Evolutionary conservation across 2,329 filamentous ascomycete species (phyloP), one percentile per base, ranked within the genome.

Genomic region (Aspergillus piperis): DNA sequence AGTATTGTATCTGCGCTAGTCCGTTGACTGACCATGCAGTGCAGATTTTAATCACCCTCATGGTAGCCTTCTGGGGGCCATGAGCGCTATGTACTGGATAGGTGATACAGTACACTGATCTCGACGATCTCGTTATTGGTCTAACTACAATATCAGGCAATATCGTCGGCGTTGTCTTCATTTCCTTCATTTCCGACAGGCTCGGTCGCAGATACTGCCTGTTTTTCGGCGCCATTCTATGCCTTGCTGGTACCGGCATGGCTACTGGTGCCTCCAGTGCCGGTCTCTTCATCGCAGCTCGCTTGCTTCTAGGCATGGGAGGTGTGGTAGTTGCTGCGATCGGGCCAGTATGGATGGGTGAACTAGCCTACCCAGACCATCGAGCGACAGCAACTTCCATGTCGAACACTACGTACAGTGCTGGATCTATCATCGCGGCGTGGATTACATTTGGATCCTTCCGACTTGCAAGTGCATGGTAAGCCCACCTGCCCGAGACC

Each of bases 391-490:
- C 47, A 32, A 50, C 47, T 11, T 50, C 47, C 8, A 50, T 50
- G 47, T 50, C 47, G 1, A 50, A 50, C 17, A 50, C 47, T n/a
- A 50, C 47, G 1, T 50, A 50, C n/a, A 50, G 47, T 10, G 47
- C 7, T 19, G 47, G 47, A 3, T 8, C 47, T 2, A 50, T 50
- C 15, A 50, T 50, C n/a, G 47, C 47, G 17, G 47, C 47, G 1
- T 50, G 47, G 47, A 50, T 50, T 6, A 50, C 47, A 17, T 56
- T 56, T 49, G 54, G 54, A n/a, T 21, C 54, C 5, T 47, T 47
- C 30, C 39, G 30, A 23, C 41, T 56, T 2, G 8, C 54, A 48
- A 56, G 11, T 17, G 42, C 41, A 17, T 56, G 54, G 54, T 56
- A 50, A 3, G 47, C 10, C 32, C 25, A 19, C 5, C 23, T 17